Base-by-base conservation (phyloP, 257 asterid genomes). In the Ballota nigra region DNA sequence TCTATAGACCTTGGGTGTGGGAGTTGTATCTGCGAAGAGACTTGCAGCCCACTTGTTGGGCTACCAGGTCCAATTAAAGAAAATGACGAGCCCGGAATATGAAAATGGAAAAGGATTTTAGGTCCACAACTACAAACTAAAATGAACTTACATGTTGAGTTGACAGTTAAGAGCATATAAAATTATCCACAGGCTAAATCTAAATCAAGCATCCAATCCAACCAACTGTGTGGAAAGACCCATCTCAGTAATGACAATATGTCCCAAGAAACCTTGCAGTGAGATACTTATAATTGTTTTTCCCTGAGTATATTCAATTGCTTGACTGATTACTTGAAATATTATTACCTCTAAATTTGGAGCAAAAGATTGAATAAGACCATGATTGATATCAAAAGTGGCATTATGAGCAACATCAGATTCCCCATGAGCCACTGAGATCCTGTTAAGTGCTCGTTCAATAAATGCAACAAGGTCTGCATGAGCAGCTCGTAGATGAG, bases 341-440 rank as follows among this genome's bases (percentile, higher is more conserved):
- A 68, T 40, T 6, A 71, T 69, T 79, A 91, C 99, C 95, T 89
- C 97, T 61, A 87, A 34, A 76, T 53, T 82, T 24, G 78, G 49
- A 4, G 80, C 20, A 70, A 91, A 56, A 61, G n/a, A n/a, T n/a
- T n/a, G n/a, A n/a, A n/a, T n/a, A n/a, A n/a, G n/a, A n/a, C n/a
- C n/a, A n/a, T n/a, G n/a, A n/a, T n/a, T n/a, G n/a, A n/a, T n/a
- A n/a, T n/a, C n/a, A n/a, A n/a, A n/a, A n/a, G n/a, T n/a, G n/a
- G n/a, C n/a, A n/a, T n/a, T n/a, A n/a, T n/a, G n/a, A n/a, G n/a
- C n/a, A n/a, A n/a, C n/a, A n/a, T 88, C 97, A 18, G 87, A 79
- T 76, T 92, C 97, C 71, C 86, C 73, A 78, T 87, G 92, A 66
- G 86, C 81, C 8, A 90, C 86, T 47, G 97, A 88, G 33, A 84